phyloP scores from a whole-genome alignment of 2,329 filamentous ascomycete species.

The Orbilia brochopaga region DNA sequence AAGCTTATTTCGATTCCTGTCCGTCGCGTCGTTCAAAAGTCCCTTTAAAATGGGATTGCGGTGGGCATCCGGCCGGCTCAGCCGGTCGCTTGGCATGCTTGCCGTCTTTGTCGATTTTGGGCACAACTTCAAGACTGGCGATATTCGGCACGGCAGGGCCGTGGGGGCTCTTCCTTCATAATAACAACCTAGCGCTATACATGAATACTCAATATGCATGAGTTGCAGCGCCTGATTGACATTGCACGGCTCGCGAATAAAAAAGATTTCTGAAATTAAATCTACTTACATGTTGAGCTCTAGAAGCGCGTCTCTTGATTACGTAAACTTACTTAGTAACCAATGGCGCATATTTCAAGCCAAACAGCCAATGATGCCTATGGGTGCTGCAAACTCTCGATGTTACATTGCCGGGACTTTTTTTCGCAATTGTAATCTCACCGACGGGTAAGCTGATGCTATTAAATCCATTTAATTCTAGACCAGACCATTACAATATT shows the following conservation, averaged over 20 bases:
- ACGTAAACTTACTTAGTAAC: no score
- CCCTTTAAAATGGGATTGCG: background rate
- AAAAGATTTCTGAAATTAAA: no score
- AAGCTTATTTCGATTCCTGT: background rate
- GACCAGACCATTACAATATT: no score
- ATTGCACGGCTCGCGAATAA: no score
- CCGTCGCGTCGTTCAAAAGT: background rate
- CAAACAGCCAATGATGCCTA: no score
- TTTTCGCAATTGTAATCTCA: conserved; percentile 1
- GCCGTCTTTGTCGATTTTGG: background rate
- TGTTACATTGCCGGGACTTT: background rate
- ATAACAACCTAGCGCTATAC: no score
- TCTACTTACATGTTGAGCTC: no score
- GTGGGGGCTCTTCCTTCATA: background rate
- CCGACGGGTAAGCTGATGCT: conserved; percentile 4
- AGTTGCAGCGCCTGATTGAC: no score
- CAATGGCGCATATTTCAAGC: no score
- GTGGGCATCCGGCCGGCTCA: background rate
- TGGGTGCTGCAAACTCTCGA: background rate
- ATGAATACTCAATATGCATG: no score
- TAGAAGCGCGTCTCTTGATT: no score
- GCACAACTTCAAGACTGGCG: background rate
- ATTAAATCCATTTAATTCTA: background rate
- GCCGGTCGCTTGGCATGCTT: background rate
- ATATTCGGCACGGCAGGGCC: background rate